A percentile compares a stretch with the other conserved stretches of the same genome.
These are phyloP conservation scores for Myriosclerotinia scirpicola DNA, from an alignment of 2,329 filamentous ascomycete genomes.

Conservation along the genomic window DNA sequence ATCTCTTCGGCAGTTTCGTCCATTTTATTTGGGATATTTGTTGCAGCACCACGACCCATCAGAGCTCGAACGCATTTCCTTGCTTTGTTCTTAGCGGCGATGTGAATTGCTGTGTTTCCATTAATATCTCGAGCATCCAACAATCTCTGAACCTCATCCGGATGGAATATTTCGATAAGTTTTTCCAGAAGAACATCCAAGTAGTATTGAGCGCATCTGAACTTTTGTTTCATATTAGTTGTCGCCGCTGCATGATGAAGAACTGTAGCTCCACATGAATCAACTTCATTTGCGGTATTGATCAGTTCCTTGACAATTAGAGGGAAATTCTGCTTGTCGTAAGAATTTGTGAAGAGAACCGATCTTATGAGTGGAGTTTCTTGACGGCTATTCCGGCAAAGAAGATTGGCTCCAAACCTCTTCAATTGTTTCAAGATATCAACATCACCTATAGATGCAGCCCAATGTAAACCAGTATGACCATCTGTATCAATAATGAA, in stretches of 20 bases:
- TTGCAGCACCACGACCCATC: conserved; percentile 75
- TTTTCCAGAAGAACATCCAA: conserved; percentile 87
- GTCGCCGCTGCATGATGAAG: conserved; percentile 94
- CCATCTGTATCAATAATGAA: conserved; percentile 90
- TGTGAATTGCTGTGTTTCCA: conserved; percentile 80
- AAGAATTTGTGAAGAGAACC: conserved; percentile 95
- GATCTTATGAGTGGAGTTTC: conserved; percentile 95
- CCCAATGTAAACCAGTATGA: conserved; percentile 95
- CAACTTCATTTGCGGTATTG: conserved; percentile 75
- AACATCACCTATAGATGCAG: conserved; percentile 93
- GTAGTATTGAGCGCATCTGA: conserved; percentile 89
- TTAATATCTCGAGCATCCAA: conserved; percentile 81
- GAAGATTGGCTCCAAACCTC: conserved; percentile 72
- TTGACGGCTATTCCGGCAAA: conserved; percentile 67
- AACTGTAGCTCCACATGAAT: conserved; percentile 80
- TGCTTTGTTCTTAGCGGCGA: conserved; percentile 77
- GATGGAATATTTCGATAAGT: conserved; percentile 74
- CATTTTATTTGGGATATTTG: conserved; percentile 78
- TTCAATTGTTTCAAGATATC: conserved; percentile 88
- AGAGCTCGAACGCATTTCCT: conserved; percentile 84
- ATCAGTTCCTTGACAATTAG: conserved; percentile 80
- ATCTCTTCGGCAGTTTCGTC: conserved; percentile 83
- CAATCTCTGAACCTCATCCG: conserved; percentile 72
- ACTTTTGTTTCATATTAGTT: conserved; percentile 79
- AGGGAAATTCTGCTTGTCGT: conserved; percentile 88